phyloP scores from a whole-genome alignment of 257 asterid species.

The Lycium barbarum region DNA sequence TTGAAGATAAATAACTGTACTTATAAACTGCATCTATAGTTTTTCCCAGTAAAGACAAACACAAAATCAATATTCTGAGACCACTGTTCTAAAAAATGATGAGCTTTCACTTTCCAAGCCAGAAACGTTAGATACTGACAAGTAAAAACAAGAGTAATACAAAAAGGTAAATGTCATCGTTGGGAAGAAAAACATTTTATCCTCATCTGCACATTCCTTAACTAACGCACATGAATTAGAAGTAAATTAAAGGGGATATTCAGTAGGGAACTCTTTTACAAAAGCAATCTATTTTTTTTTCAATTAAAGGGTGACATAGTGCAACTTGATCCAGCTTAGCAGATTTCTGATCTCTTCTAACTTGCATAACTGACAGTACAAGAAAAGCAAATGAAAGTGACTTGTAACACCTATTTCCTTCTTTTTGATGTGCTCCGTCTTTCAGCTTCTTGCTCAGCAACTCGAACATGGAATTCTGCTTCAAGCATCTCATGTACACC shows the following conservation, averaged over 20 bases:
- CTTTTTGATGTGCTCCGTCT: conserved; percentile 57
- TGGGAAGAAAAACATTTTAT: background rate
- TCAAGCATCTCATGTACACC: conserved; percentile 89
- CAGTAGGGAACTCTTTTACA: background rate
- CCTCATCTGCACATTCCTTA: conserved; percentile 6
- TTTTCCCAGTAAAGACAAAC: too few relatives aligned
- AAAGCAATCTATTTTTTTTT: background rate
- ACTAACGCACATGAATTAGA: background rate
- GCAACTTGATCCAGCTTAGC: background rate
- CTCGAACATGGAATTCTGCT: conserved; percentile 76
- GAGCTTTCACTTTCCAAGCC: too few relatives aligned
- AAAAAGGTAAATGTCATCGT: background rate
- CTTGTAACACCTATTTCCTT: conserved; percentile 43
- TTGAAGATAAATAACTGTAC: too few relatives aligned
- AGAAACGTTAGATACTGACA: too few relatives aligned
- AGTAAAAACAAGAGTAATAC: background rate
- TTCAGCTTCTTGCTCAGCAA: conserved; percentile 89
- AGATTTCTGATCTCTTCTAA: conserved; percentile 14
- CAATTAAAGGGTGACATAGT: conserved; percentile 18
- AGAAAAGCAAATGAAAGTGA: conserved; percentile 3
- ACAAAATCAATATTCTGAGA: too few relatives aligned
- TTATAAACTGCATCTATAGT: too few relatives aligned
- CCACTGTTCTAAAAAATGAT: too few relatives aligned
- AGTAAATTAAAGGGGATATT: background rate
- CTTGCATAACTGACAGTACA: conserved; percentile 2